These are phyloP conservation scores for Globisporangium iwayamae DNA, from an alignment of 352 stramenopile species.

Conservation along the genomic window DNA sequence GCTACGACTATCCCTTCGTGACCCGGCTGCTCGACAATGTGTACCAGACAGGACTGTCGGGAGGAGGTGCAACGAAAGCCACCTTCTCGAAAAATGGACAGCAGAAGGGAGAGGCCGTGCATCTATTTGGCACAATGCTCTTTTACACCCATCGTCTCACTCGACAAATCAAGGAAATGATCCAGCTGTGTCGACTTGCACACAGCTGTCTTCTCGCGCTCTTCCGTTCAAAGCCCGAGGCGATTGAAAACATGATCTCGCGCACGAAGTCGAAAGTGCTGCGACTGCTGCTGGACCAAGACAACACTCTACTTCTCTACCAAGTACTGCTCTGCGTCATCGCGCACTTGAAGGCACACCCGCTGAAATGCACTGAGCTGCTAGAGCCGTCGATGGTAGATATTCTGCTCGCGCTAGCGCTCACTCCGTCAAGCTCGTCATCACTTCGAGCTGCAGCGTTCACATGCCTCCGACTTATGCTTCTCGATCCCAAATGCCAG, in stretches of 20 bases:
- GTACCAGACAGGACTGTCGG: neutral
- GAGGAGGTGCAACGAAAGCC: neutral
- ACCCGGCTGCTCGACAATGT: conserved; percentile 12
- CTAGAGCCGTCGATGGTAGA: conserved; percentile 4
- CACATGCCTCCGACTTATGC: conserved; percentile 16
- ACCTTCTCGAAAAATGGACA: neutral
- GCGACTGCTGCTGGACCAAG: conserved; percentile 3
- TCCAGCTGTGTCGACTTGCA: conserved; percentile 18
- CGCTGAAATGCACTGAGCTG: conserved; percentile 15
- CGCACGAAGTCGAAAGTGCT: conserved; percentile 15
- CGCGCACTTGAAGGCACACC: conserved; percentile 14
- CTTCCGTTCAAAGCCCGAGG: neutral
- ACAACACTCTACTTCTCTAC: conserved; percentile 9
- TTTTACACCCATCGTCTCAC: conserved; percentile 4
- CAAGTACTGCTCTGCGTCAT: conserved; percentile 13
- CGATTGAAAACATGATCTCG: conserved; percentile 14
- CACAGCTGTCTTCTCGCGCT: conserved; percentile 13
- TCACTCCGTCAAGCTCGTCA: neutral
- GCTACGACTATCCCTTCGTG: conserved; percentile 16
- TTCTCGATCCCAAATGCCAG: conserved; percentile 12
- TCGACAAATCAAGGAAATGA: conserved; percentile 10
- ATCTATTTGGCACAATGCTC: conserved; percentile 5
- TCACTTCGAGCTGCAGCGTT: conserved; percentile 10
- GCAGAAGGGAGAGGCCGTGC: neutral
- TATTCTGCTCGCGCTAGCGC: neutral